Conservation (phyloP, 2,329 filamentous ascomycete genomes). For the Chlorencoelia australis region DNA sequence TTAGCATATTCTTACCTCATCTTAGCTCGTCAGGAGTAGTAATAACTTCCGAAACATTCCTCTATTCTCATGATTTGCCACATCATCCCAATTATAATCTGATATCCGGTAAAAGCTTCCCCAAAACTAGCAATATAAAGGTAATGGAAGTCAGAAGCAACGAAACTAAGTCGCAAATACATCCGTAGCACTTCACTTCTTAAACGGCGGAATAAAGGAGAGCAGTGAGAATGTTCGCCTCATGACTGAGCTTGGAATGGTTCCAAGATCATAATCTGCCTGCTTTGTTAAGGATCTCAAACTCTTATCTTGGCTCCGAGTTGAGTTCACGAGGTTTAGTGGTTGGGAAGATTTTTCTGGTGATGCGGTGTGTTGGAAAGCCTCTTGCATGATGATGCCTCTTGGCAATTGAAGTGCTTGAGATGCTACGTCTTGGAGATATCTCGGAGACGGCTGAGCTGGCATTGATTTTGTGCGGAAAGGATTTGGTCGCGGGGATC, state of each 20-base stretch:
- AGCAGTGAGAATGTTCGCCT: constrained; percentile 4
- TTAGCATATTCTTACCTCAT: no score
- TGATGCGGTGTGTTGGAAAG: constrained; percentile 2
- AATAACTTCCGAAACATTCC: no score
- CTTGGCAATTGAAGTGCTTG: constrained; percentile 1
- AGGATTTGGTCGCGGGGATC: neutral
- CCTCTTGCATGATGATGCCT: constrained; percentile 1
- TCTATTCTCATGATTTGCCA: no score
- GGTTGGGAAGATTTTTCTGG: neutral
- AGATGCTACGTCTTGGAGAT: no score
- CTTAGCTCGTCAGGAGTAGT: no score
- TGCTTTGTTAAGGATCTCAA: constrained; percentile 3
- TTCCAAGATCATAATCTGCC: constrained; percentile 3
- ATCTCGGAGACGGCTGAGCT: neutral
- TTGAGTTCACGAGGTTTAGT: neutral
- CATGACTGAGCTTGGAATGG: constrained; percentile 1
- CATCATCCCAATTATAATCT: no score
- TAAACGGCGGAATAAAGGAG: constrained; percentile 6
- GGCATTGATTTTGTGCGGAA: constrained; percentile 6
- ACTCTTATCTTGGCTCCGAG: constrained; percentile 1
- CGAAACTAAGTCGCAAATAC: no score
- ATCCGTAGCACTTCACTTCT: no score
- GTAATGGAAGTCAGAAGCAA: no score
- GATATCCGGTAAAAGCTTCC: no score
- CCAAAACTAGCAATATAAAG: no score